A percentile compares a stretch with the other conserved stretches of the same genome.
These are phyloP conservation scores for Chenopodium quinoa DNA, from an alignment of 148 eudicot genomes.

Conservation along the genomic window DNA sequence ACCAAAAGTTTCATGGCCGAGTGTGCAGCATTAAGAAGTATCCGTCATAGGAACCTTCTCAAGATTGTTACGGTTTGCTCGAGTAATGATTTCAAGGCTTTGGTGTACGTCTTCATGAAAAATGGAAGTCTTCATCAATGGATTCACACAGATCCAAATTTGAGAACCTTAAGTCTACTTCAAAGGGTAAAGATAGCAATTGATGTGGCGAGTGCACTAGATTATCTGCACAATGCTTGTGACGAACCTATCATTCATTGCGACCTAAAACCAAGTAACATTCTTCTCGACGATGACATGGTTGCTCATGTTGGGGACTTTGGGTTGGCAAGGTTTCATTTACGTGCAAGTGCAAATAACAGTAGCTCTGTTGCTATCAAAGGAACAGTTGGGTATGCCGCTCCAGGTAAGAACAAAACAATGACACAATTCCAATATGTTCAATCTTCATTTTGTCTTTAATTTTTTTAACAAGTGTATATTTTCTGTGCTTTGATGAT, in stretches of 20 bases:
- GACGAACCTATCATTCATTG: conserved; percentile 26
- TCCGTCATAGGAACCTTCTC: conserved; percentile 31
- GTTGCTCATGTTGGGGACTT: conserved; percentile 29
- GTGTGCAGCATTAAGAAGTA: conserved; percentile 28
- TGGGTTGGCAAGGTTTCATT: conserved; percentile 24
- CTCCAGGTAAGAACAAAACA: conserved; percentile 19
- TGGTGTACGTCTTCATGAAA: conserved; percentile 29
- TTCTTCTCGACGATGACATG: conserved; percentile 19
- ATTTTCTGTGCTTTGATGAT: not conserved
- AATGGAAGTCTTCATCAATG: conserved; percentile 33
- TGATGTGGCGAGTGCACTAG: conserved; percentile 25
- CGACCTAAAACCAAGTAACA: conserved; percentile 34
- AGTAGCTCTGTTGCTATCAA: conserved; percentile 23
- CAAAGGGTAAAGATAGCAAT: conserved; percentile 28
- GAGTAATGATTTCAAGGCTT: conserved; percentile 29
- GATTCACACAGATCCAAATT: conserved; percentile 8
- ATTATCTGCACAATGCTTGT: conserved; percentile 29
- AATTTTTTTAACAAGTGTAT: not conserved
- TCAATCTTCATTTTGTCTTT: too few species aligned
- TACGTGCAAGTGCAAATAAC: not conserved
- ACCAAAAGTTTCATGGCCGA: conserved; percentile 33
- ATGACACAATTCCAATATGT: too few species aligned
- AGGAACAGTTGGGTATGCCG: conserved; percentile 32
- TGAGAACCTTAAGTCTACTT: conserved; percentile 8
- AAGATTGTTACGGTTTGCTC: conserved; percentile 32